Evolutionary conservation across 495 filamentous ascomycete genomes (phyloP), one percentile per base, ranked within the genome.

Genomic region (Penicillium silybi): DNA sequence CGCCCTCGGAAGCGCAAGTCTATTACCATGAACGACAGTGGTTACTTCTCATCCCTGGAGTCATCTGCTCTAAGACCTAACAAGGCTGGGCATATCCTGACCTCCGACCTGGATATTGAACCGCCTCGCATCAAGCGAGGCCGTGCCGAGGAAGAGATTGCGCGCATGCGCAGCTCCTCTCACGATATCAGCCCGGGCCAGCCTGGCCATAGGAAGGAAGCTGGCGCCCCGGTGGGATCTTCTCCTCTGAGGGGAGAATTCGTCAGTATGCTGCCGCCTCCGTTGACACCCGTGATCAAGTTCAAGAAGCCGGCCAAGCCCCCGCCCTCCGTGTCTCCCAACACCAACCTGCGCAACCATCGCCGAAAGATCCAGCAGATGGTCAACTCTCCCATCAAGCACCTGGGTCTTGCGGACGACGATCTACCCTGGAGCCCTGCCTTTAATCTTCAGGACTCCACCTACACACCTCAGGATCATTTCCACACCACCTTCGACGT

Each of bases 41-140:
- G 93, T 10, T 98, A 97, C 66, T 96, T 95, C 60, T 98, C 93
- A 1, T 97, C 92, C 0, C 73, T 98, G n/a, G 93, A 97, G 40
- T 97, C 93, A 1, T 97, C 93, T 0, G 89, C 78, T n/a, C 77
- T 89, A 58, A 80, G 92, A 27, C 84, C 86, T 23, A 82, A 83
- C 46, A 81, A 81, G 47, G 63, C 73, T 29, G 74, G 73, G 6
- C 72, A 82, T 50, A 77, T 89, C 3, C 70, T 86, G 48, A 86
- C 84, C 8, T 89, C 88, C 2, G 90, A 90, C 53, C 58, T 79
- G 20, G 82, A 85, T 56, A 77, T 85, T 26, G 88, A 89, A 40
- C 85, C 85, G 15, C 87, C 84, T 26, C 82, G 83, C 43, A 83
- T 91, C 48, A 95, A 92, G 71, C 83, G 89, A 46, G 93, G 93